Evolutionary conservation across 306 rosid species (phyloP), one percentile per base, ranked within the genome.

Genomic region (Rosa persica): DNA sequence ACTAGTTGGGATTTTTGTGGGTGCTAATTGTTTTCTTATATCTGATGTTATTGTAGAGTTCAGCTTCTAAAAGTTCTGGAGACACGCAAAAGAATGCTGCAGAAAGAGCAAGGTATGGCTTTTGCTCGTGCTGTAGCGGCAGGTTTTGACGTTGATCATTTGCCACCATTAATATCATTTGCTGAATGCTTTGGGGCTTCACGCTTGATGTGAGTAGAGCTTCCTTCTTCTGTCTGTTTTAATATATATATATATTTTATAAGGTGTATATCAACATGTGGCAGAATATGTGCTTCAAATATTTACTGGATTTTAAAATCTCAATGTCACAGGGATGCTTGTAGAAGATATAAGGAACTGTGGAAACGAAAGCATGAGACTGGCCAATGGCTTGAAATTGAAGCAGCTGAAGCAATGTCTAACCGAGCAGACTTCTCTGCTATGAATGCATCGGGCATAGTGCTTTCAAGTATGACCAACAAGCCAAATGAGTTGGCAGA

Each of bases 51-150:
- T 74, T 79, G 67, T 74, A 96, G 99, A 88, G 93, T 85, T 79
- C 97, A 96, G 81, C 99, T 96, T 81, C 80, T 96, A 81, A 96
- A 91, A 90, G 98, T 96, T 78, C 81, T 96, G 81, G 99, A 96
- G 86, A 89, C 93, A 17, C 98, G 99, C 57, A 96, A 90, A 79
- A 85, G 85, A 71, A 86, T 87, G 86, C 90, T 96, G 55, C 98
- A 90, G 89, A 96, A 96, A 87, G 99, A 96, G 92, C 99, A 96
- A 86, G 99, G 98, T 74, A 96, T 96, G 99, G 98, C 98, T 80
- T 96, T 96, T 87, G 99, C 99, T 43, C 96, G 98, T 36, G 99
- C 99, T 82, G 98, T 90, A 70, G 98, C 99, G 39, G 99, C 99
- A 79, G 99, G 99, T 79, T 96, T 96, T 88, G 93, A 96, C 79